Percentiles rank a stretch among this genome's conserved stretches.
phyloP scores from a whole-genome alignment of 352 stramenopile genomes.

The Phytophthora syringae region DNA sequence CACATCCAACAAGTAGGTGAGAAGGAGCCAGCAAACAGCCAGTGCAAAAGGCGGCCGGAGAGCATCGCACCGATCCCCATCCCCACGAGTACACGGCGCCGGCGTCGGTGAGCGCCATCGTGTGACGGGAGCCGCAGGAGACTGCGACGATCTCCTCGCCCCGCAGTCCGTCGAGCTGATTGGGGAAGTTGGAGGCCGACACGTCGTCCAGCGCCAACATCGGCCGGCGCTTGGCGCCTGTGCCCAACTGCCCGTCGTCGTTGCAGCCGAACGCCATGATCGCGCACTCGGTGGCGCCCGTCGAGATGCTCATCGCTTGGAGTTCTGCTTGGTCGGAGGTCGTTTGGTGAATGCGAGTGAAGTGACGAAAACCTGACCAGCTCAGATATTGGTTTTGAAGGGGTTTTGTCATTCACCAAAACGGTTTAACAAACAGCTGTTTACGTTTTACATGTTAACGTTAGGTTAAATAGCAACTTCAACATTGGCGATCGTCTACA shows the following conservation, averaged over 20 bases:
- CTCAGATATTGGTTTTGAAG: background rate
- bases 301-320: conserved; percentile 28
- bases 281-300: conserved; percentile 36
- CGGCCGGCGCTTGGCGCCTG: conserved; percentile 62
- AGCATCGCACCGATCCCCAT: conserved; percentile 70
- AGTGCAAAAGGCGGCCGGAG: background rate
- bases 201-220: conserved; percentile 72
- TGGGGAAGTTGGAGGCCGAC: conserved; percentile 77
- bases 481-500: conserved; percentile 14
- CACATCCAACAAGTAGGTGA: conserved; percentile 12
- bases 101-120: conserved; percentile 73
- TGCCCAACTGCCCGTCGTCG: conserved; percentile 83
- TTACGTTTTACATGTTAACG: background rate
- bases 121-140: conserved; percentile 84
- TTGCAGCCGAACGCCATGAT: conserved; percentile 85
- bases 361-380: background rate
- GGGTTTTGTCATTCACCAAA: background rate
- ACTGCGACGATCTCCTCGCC: conserved; percentile 67
- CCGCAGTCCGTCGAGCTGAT: conserved; percentile 56
- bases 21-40: background rate
- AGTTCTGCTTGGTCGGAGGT: background rate
- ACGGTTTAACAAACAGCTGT: too few species aligned
- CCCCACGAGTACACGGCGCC: conserved; percentile 80
- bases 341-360: conserved; percentile 15
- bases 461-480: conserved; percentile 17